Percentiles rank a stretch among this genome's conserved stretches.
phyloP scores from a whole-genome alignment of 2,329 filamentous ascomycete genomes.

The Didymella glomerata region DNA sequence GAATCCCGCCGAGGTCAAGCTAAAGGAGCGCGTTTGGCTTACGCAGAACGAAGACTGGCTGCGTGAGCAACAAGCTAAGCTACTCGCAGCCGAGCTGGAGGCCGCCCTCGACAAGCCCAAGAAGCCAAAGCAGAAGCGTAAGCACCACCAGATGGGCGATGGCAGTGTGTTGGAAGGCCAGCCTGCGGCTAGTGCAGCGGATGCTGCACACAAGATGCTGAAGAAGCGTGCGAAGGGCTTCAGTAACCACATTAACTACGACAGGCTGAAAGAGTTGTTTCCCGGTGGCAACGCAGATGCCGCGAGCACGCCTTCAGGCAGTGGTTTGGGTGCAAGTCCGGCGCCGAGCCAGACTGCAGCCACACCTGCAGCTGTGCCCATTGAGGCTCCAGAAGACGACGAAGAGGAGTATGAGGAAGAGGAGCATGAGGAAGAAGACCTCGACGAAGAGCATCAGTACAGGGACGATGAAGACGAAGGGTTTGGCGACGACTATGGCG shows the following conservation, averaged over 20 bases:
- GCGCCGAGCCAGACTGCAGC: slow-evolving; percentile 21
- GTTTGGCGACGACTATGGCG: slow-evolving; percentile 51
- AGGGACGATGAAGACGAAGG: slow-evolving; percentile 55
- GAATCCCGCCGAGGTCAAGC: slow-evolving; percentile 73
- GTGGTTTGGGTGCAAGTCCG: slow-evolving; percentile 35
- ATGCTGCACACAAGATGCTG: slow-evolving; percentile 57
- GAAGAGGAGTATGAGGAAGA: slow-evolving; percentile 41
- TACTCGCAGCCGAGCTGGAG: slow-evolving; percentile 74
- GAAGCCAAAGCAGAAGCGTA: slow-evolving; percentile 57
- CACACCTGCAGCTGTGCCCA: slow-evolving; percentile 18
- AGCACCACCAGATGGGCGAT: slow-evolving; percentile 50
- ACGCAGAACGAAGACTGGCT: slow-evolving; percentile 95
- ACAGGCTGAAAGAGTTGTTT: slow-evolving; percentile 54
- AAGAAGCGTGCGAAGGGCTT: slow-evolving; percentile 55
- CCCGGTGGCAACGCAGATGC: slow-evolving; percentile 28
- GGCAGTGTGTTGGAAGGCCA: slow-evolving; percentile 55
- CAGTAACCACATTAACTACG: slow-evolving; percentile 58
- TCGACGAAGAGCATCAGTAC: slow-evolving; percentile 52
- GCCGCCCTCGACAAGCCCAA: slow-evolving; percentile 60
- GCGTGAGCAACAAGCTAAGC: slow-evolving; percentile 83
- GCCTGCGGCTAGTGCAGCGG: slow-evolving; percentile 54
- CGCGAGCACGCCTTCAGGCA: slow-evolving; percentile 30
- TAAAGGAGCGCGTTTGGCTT: slow-evolving; percentile 94
- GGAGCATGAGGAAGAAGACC: slow-evolving; percentile 50
- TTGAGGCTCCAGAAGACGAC: slow-evolving; percentile 21